Percentiles rank a stretch among this genome's conserved stretches.
These are phyloP conservation scores for Phytophthora quininea DNA, from an alignment of 352 stramenopile genomes.

Conservation along the genomic window DNA sequence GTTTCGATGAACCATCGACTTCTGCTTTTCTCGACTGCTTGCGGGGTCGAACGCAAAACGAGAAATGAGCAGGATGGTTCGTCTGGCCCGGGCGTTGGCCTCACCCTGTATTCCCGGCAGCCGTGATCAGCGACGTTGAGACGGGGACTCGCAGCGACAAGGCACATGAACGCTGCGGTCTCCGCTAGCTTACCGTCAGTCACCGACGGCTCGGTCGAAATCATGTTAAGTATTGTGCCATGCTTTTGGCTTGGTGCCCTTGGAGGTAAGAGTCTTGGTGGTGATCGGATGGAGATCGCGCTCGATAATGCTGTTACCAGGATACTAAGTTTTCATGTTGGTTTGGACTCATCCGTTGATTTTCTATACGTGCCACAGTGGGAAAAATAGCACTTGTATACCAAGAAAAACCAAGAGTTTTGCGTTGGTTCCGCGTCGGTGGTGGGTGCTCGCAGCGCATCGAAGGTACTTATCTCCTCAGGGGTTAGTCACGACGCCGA, in stretches of 20 bases:
- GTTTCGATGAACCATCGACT: constrained; percentile 21
- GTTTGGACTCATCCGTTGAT: background rate
- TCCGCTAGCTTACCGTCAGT: background rate
- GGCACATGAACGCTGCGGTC: background rate
- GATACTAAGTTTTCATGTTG: background rate
- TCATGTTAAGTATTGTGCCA: background rate
- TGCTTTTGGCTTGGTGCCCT: background rate
- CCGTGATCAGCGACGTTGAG: background rate
- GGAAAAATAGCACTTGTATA: background rate
- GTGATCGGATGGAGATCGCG: background rate
- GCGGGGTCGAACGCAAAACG: constrained; percentile 16
- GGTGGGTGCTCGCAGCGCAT: background rate
- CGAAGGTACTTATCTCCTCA: background rate
- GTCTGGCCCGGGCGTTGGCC: background rate
- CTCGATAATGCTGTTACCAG: background rate
- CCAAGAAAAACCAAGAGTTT: background rate
- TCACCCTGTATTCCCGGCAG: background rate
- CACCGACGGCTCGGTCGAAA: background rate
- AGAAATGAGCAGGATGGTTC: constrained; percentile 17
- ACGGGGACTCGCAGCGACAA: constrained; percentile 2
- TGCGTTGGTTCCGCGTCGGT: background rate
- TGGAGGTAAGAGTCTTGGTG: background rate
- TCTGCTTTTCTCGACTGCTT: background rate
- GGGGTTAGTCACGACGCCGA: background rate
- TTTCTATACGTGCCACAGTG: background rate